Evolutionary conservation across 164 flowering plant genomes (phyloP), one percentile per base, ranked within the genome.

Genomic region (Akebia trifoliata): DNA sequence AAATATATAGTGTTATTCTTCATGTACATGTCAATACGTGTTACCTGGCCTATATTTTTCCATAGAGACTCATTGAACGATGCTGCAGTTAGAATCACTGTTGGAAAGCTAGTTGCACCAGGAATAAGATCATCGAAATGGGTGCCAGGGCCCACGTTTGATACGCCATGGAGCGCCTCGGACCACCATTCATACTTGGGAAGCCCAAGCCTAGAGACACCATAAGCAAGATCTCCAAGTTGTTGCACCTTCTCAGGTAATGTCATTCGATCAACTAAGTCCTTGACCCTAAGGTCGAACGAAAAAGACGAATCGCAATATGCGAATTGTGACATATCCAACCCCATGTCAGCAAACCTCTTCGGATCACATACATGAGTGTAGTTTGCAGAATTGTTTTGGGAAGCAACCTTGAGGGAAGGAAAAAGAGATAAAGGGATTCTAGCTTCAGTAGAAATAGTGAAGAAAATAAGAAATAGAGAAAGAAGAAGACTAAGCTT

Each of bases 141-240:
- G 8, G 59, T 62, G 2, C 59, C 69, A 2, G 37, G 42, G 1
- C 71, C 75, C 1, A 39, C 26, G 21, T 68, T n/a, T 1, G 78
- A 69, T 8, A 72, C 68, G 10, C 77, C 79, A 50, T 76, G 77
- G 4, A 72, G 35, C 0, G 74, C 75, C 62, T 74, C 78, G 0
- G 71, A 56, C 37, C 36, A 60, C 55, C 57, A 54, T 9, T 36
- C 10, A 37, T 54, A 34, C 59, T 4, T 38, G 18, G 24, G 22
- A 24, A 24, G 18, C 28, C 36, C 51, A 24, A 26, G 24, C 6
- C 51, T 47, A 47, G 30, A 17, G 8, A 47, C 51, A 2, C 51
- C 51, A 25, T 8, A 14, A 12, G 51, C 51, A 12, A 3, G 8
- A 20, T 47, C 51, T 47, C 18, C 51, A 47, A 47, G 51, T 25